Base-by-base conservation (phyloP, 2,329 filamentous ascomycete genomes). In the Drechslerella dactyloides region DNA sequence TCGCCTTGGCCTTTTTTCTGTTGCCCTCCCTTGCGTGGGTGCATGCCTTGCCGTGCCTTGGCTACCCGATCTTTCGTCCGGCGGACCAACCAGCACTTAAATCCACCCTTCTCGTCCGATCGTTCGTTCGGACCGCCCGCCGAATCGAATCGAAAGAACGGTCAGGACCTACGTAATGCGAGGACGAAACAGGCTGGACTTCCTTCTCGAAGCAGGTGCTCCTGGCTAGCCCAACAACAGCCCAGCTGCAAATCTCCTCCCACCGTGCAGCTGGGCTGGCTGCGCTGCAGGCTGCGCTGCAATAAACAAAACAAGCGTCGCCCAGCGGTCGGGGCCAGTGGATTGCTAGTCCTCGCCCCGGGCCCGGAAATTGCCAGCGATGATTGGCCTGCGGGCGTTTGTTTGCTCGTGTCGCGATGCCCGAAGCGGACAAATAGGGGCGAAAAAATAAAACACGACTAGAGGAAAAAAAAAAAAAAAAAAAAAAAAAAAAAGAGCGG, bases 391-490 rank as follows among this genome's bases (percentile, higher is more conserved):
- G 44, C 44, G 44, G 44, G 44, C 19, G 15, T 48, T 48, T 70
- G 66, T 70, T 70, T 70, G 66, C 63, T 70, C 66, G 66, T 70
- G 66, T 70, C 59, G 53, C 63, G 42, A 63, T 70, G 59, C 66
- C 44, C 54, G 66, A 70, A 70, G 64, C 27, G 44, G 60, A 59
- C 58, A 59, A 58, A 52, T n/a, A 37, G 59, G 42, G 35, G 37
- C 42, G n/a, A 48, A 35, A 53, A n/a, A n/a, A n/a, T n/a, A n/a
- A n/a, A n/a, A n/a, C n/a, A n/a, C n/a, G n/a, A n/a, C n/a, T n/a
- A n/a, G n/a, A n/a, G n/a, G n/a, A n/a, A n/a, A n/a, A n/a, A n/a
- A n/a, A n/a, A n/a, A n/a, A n/a, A n/a, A n/a, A n/a, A n/a, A n/a
- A n/a, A n/a, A n/a, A n/a, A n/a, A n/a, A n/a, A n/a, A n/a, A n/a